Base-by-base conservation (phyloP, 73 alveolate species). In the Durusdinium trenchii region DNA sequence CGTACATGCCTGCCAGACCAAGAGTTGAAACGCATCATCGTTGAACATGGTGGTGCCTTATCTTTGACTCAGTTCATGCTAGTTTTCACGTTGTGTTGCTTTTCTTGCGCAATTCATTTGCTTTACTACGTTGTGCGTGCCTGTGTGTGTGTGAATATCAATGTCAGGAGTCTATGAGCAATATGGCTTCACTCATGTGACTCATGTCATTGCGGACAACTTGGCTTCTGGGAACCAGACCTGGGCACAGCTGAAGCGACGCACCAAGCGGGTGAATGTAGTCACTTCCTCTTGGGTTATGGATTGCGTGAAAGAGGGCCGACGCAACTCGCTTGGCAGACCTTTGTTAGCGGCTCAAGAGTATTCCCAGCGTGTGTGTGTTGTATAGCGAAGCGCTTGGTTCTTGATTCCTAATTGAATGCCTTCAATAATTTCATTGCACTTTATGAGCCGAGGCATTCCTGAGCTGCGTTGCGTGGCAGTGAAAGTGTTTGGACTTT, bases 161-260 rank as follows among this genome's bases (percentile, higher is more conserved):
- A 9, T 28, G 79, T 20, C 79, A 90, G 96, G 96, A 48, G 91
- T 93, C 57, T 93, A 93, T 61, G 98, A 93, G 62, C 98, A 93
- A 83, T 93, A 93, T 32, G 98, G 92, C 91, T 93, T 93, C 98
- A 93, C 91, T 45, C 89, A 93, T 50, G 98, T 93, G 46, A 93
- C 98, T 46, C 98, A 93, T 79, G 57, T 93, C 92, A 93, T 93
- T 45, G 98, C 98, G 4, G 98, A 93, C 98, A 93, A 93, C 64
- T 48, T 93, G 45, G 98, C 98, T 3, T 48, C 91, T 3, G 98
- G 98, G 30, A 93, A 93, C 81, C 98, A 93, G 91, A 73, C 78
- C 62, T 93, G 98, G 98, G 92, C 82, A 26, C 87, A 93, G 98
- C 73, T 93, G 82, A 93, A 93, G 86, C 46, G 48, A 18, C 90